Evolutionary conservation across 148 eudicot genomes (phyloP), one percentile per base, ranked within the genome.

Genomic region (Rhododendron mucronatum): DNA sequence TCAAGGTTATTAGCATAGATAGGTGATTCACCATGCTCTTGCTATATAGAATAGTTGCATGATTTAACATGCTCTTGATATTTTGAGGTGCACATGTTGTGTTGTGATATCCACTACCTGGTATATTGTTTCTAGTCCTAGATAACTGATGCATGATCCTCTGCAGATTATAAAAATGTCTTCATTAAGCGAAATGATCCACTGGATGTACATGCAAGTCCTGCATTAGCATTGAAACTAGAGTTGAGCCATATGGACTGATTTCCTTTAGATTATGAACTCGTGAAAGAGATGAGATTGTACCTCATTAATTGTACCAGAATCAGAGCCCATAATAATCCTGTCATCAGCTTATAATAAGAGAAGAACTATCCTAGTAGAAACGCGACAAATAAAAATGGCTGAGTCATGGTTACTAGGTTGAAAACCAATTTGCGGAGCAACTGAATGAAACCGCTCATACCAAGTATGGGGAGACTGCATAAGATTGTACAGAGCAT

Each of bases 1-100:
- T 91, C 85, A 97, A 95, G 88, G 78, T 97, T 87, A 88, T 91
- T 44, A 89, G 89, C 30, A 88, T 97, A 84, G 94, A 97, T 89
- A 93, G 98, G 99, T 97, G 75, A 87, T 87, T 78, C 86, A 14
- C 76, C 82, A 73, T 35, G 15, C 63, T 84, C 73, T 45, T 28
- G 35, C 47, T 45, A 12, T 35, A 45, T 78, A 26, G 28, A 69
- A 3, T 14, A 21, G 7, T 15, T 55, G 79, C 44, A 63, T 53
- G 33, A 57, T 69, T 79, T 76, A 50, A 65, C n/a, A 35, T 75
- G 79, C 79, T 18, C 79, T 74, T 67, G 35, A 26, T 11, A 67
- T 26, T 67, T 67, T 67, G 74, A 67, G 33, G 35, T 26, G 33
- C 33, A 67, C 21, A 26, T 78, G 67, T 61, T 33, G 50, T 80